Conservation (phyloP, 192 early-diverging fungal genomes). For the Paraglomus occultum region DNA sequence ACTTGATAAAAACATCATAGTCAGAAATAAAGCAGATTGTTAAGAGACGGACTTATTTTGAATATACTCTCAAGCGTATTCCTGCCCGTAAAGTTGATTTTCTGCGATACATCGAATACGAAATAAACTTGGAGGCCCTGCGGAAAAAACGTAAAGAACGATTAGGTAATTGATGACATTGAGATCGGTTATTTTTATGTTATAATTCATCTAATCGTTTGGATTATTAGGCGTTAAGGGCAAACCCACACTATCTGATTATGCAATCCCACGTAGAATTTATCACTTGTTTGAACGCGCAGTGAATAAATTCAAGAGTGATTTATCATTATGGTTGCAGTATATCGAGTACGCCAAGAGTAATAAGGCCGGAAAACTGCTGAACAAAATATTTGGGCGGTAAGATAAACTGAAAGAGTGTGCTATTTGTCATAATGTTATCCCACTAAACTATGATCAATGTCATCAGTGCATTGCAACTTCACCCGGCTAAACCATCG, state of each 20-base stretch:
- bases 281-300: conserved; percentile 78
- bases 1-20: conserved; percentile 33
- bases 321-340: conserved; percentile 84
- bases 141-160: conserved; percentile 75
- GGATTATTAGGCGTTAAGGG: conserved; percentile 29
- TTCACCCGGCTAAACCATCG: conserved; percentile 75
- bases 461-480: conserved; percentile 67
- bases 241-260: conserved; percentile 67
- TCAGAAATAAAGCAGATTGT: conserved; percentile 84
- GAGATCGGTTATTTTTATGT: neutral
- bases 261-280: conserved; percentile 71
- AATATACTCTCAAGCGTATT: conserved; percentile 82
- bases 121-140: conserved; percentile 85
- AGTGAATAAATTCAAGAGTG: conserved; percentile 74
- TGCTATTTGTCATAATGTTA: neutral
- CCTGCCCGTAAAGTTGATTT: conserved; percentile 73
- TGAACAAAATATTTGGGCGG: conserved; percentile 75
- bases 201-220: conserved; percentile 4
- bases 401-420: conserved; percentile 30
- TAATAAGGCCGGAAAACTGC: conserved; percentile 49
- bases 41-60: conserved; percentile 84
- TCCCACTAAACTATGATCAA: too few relatives aligned
- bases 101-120: conserved; percentile 93
- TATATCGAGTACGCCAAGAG: conserved; percentile 82
- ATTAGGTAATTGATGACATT: conserved; percentile 37